Evolutionary conservation across 1,284 basidiomycete species (phyloP), one percentile per base, ranked within the genome.

Genomic region (Apiotrichum siamense): DNA sequence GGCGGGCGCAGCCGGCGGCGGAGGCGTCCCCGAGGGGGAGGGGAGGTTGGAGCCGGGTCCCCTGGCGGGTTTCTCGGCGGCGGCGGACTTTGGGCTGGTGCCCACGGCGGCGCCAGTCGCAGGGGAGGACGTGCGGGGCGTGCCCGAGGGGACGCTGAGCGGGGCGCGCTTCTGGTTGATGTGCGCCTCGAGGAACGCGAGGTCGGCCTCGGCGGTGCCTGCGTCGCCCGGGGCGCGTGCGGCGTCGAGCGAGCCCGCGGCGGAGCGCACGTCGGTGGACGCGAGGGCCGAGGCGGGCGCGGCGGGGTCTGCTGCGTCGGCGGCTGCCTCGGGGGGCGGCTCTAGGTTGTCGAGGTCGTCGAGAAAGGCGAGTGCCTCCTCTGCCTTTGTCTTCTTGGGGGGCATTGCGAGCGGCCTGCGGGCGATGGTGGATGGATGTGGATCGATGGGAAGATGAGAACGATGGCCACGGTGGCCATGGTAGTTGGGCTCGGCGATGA

Each of bases 181-280:
- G 73, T 94, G 73, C 12, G 67, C 89, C 73, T 96, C 89, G 48
- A 96, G 82, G 77, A 93, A 94, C 23, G 90, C 91, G 38, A 93
- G 81, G 17, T 88, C 88, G 56, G 61, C 60, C 15, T 62, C 65
- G 7, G 73, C 70, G 54, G n/a, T n/a, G n/a, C n/a, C n/a, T n/a
- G n/a, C n/a, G n/a, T n/a, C n/a, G n/a, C n/a, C n/a, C n/a, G n/a
- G n/a, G n/a, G n/a, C n/a, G n/a, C n/a, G n/a, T n/a, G 73, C 73
- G 23, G 66, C 66, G 37, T 67, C 65, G 26, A 88, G 86, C 0
- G 77, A 58, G 77, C 77, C 44, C 27, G 35, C 27, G 5, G 47
- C 27, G 7, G 44, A 5, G 18, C 13, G 27, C 12, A 27, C 27
- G 32, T 64, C 62, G 3, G 47, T 49, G 3, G 62, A 63, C 12